Base-by-base conservation (phyloP, 257 asterid genomes). In the Petunia axillaris region DNA sequence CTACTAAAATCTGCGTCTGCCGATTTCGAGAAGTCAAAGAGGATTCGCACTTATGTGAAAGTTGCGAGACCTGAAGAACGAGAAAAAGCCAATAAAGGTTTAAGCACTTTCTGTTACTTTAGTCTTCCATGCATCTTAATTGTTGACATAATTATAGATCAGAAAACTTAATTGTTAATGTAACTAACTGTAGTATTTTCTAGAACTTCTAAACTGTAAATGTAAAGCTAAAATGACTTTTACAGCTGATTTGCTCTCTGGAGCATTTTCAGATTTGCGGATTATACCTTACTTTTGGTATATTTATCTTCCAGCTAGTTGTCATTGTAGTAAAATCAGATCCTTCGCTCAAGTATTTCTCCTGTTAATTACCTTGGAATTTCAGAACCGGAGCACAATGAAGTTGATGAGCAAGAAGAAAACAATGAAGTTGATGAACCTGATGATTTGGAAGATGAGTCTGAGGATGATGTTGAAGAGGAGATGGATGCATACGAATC, bases 11-110 rank as follows among this genome's bases (percentile, higher is more conserved):
- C 88, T 67, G 85, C 80, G 67, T 68, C 89, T n/a, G 85, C 80
- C 60, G 94, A 91, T 80, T 92, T 95, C 76, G 98, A 95, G 84
- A 91, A 78, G 87, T 84, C 91, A 53, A 93, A 92, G 89, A 89
- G 82, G 76, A 41, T 80, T 67, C 85, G 78, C 8, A 78, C 86
- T 75, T 73, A 53, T 76, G 64, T 87, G 83, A 89, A 85, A 86
- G 89, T 83, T 75, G 76, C 48, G 44, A 91, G 84, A 89, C 86
- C 74, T 78, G 87, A 84, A 65, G 91, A 81, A 81, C 88, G 84
- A 66, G 87, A 92, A 80, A 88, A 87, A 78, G 77, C 84, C 68
- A 85, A 88, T 85, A 87, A 81, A 90, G 97, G 93, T 90, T 80
- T 40, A 70, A 71, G n/a, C n/a, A 46, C 59, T 70, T 38, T 1